Base-by-base conservation (phyloP, 345 rosid species). In the Turnera subulata region DNA sequence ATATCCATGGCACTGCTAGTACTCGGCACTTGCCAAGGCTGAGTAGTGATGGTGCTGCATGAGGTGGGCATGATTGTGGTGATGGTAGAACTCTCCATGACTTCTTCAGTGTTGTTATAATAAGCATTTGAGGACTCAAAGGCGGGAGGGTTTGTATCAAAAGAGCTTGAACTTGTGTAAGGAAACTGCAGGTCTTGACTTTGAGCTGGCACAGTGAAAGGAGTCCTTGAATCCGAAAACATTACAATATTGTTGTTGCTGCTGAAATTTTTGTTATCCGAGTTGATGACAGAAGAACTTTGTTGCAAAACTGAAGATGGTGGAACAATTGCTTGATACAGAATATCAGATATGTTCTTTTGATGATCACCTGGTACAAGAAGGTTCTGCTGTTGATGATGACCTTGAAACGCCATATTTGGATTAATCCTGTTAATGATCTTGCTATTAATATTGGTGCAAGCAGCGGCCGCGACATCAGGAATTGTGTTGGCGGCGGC, bases 11-110 rank as follows among this genome's bases (percentile, higher is more conserved):
- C 70, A 47, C 59, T 25, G 45, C 50, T 66, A 57, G 54, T 39
- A 29, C 46, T 39, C 13, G 66, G 58, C 19, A 46, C 56, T 53
- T 68, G 81, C 78, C 76, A 72, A 43, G 73, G 71, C 21, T 50
- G 61, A 21, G 43, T 33, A 15, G 61, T 11, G 40, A 53, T 11
- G 26, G 46, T 32, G 49, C 56, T 53, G 40, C 55, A 66, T 26
- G 59, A 52, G 43, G 46, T 53, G 21, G 71, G 71, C 72, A 65
- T 50, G 62, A 45, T 22, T n/a, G 62, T 55, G 37, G 71, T 69
- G 45, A 62, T 52, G 59, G 64, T 67, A 53, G 84, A 72, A 37
- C 70, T 67, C 20, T 67, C 68, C 52, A 69, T 32, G 37, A 65
- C 49, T 50, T 68, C 70, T 18, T 40, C 64, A 9, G 48, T 25